Conservation (phyloP, 805 yeast genomes). For the Kodamaea sagamina region DNA sequence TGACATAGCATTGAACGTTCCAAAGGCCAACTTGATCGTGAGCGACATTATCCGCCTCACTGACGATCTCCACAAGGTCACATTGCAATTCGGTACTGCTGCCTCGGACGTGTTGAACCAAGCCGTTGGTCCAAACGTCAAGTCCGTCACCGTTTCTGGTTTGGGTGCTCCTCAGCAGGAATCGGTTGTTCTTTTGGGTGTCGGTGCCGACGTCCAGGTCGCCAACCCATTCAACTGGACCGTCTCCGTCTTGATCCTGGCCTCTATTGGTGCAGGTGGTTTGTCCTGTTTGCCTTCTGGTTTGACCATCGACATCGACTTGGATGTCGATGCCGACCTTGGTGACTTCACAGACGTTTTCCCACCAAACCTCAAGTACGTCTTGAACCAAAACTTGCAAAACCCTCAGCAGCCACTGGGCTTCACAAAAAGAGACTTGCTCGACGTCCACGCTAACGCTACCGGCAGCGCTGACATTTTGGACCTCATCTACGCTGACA, state of each 20-base stretch:
- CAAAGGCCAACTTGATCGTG: slow-evolving; percentile 21
- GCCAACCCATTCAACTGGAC: slow-evolving; percentile 21
- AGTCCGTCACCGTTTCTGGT: slow-evolving; percentile 13
- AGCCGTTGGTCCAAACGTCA: slow-evolving; percentile 12
- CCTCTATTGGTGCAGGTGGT: slow-evolving; percentile 13
- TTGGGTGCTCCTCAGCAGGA: slow-evolving; percentile 15
- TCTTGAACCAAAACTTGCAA: slow-evolving; percentile 12
- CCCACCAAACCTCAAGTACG: slow-evolving; percentile 14
- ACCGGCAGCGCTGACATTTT: background rate
- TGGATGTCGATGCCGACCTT: slow-evolving; percentile 12
- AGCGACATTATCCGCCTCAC: slow-evolving; percentile 19
- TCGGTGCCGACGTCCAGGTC: slow-evolving; percentile 10
- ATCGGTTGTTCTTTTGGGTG: slow-evolving; percentile 16
- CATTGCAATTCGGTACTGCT: slow-evolving; percentile 22
- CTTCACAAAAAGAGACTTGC: slow-evolving; percentile 9
- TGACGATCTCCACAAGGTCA: slow-evolving; percentile 22
- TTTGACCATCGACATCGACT: slow-evolving; percentile 20
- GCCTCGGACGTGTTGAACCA: slow-evolving; percentile 17
- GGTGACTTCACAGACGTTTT: slow-evolving; percentile 14
- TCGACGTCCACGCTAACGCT: slow-evolving; percentile 6
- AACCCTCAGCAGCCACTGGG: slow-evolving; percentile 7
- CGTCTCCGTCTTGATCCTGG: slow-evolving; percentile 19
- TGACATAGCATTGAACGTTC: slow-evolving; percentile 14
- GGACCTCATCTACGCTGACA: slow-evolving; percentile 4
- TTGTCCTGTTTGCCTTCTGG: slow-evolving; percentile 20